Evolutionary conservation across 129 eudicot genomes (phyloP), one percentile per base, ranked within the genome.

Genomic region (Saposhnikovia divaricata): DNA sequence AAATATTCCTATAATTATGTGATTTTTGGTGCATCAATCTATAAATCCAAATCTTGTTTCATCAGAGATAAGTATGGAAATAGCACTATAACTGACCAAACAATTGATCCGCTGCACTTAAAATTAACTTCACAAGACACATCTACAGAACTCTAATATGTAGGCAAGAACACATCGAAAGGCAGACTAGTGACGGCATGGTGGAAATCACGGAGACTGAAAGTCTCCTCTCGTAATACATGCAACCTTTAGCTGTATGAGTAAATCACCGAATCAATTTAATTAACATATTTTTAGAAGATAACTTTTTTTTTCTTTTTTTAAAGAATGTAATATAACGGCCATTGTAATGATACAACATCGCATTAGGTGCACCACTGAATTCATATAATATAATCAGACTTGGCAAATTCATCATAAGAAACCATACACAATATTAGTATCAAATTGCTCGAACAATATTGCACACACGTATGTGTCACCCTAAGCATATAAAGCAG

Each of bases 171-270:
- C 34, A 31, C 34, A 31, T 31, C 34, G 34, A 31, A 31, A 31
- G 34, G 34, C 34, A 31, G 34, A 31, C 34, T 31, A 31, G 34
- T 31, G 34, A 31, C 34, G 34, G 34, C 34, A 31, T 31, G 34
- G 34, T 31, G 34, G 34, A 31, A 31, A 31, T 31, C 34, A 31
- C 34, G 34, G 34, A 31, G 34, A 31, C 34, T 31, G 34, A 8
- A 39, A 39, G 82, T 80, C 84, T 80, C 92, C 88, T 51, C 87
- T 89, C 37, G 97, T 96, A 85, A 88, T 87, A 84, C 92, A 92
- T 71, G 96, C 96, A 82, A 90, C 89, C 89, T 89, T 95, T 83
- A 95, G 90, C 98, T 95, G 89, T 82, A 61, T 4, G 57, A 61
- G 47, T 80, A 74, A 19, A 40, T 38, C 44, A 76, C 80, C 81